Evolutionary conservation across 2,329 filamentous ascomycete species (phyloP).

Genomic region (Pseudocercospora eumusae): DNA sequence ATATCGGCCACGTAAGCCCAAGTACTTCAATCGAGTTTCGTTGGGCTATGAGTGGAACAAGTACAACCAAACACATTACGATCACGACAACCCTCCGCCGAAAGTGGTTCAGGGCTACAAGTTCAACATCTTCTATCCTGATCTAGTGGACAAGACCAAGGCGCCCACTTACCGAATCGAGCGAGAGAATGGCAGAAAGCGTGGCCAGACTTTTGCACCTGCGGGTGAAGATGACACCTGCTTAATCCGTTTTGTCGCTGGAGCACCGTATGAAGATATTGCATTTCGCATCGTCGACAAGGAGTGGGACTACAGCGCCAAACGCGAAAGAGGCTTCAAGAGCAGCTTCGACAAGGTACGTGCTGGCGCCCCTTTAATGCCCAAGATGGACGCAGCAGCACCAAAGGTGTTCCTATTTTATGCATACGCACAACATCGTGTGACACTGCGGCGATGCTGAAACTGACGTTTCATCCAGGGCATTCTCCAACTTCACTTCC

Average conservation of each 20-base stretch:
- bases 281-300: conserved; percentile 97
- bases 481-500: conserved; percentile 93
- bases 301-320: conserved; percentile 98
- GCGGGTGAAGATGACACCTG: conserved; percentile 97
- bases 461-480: conserved; percentile 60
- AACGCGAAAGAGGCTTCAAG: conserved; percentile 89
- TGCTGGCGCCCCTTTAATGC: conserved; percentile 23
- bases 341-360: conserved; percentile 96
- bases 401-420: neutral
- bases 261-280: conserved; percentile 93
- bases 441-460: conserved; percentile 21
- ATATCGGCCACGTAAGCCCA: conserved; percentile 85
- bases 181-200: conserved; percentile 82
- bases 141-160: conserved; percentile 91
- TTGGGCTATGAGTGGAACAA: conserved; percentile 99
- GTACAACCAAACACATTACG: conserved; percentile 99
- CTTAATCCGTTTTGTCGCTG: conserved; percentile 91
- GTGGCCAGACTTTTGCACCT: conserved; percentile 87
- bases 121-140: conserved; percentile 99
- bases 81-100: conserved; percentile 94
- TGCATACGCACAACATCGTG: conserved; percentile 17
- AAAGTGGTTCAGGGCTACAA: conserved; percentile 99
- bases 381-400: conserved; percentile 4
- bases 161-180: conserved; percentile 96
- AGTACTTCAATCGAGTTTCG: conserved; percentile 96